These are phyloP conservation scores for Gloeopeniophorella convolvens DNA, from an alignment of 768 basidiomycete species.

Conservation along the genomic window DNA sequence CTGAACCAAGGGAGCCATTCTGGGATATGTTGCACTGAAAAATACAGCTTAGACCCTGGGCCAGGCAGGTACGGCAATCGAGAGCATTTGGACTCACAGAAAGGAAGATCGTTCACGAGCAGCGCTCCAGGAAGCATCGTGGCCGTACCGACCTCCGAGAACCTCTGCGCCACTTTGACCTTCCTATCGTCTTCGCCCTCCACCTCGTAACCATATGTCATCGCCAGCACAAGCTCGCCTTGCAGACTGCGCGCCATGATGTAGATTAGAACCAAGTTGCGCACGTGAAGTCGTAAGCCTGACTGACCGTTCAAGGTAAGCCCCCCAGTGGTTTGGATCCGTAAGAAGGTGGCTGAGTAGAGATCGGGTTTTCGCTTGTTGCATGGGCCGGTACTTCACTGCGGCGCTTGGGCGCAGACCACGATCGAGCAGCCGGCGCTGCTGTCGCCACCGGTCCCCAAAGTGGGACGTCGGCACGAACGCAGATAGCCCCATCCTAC, in stretches of 20 bases:
- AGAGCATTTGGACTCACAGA: slow-evolving; percentile 11
- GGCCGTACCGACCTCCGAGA: background rate
- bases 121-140: background rate
- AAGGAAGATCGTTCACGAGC: slow-evolving; percentile 10
- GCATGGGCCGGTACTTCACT: background rate
- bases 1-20: background rate
- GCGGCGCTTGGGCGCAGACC: background rate
- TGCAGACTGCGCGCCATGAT: no score
- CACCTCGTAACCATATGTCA: slow-evolving; percentile 10
- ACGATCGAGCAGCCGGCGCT: background rate
- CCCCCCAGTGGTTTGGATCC: background rate
- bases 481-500: background rate
- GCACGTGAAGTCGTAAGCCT: no score
- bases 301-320: background rate
- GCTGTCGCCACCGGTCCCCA: background rate
- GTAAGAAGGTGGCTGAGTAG: background rate
- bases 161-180: background rate
- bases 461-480: background rate
- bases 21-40: slow-evolving; percentile 2
- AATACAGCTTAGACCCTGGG: no score
- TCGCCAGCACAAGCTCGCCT: slow-evolving; percentile 1
- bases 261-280: no score
- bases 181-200: background rate
- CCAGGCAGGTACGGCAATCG: no score
- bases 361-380: background rate